Base-by-base conservation (phyloP, 352 stramenopile species). In the Pythium guiyangense region DNA sequence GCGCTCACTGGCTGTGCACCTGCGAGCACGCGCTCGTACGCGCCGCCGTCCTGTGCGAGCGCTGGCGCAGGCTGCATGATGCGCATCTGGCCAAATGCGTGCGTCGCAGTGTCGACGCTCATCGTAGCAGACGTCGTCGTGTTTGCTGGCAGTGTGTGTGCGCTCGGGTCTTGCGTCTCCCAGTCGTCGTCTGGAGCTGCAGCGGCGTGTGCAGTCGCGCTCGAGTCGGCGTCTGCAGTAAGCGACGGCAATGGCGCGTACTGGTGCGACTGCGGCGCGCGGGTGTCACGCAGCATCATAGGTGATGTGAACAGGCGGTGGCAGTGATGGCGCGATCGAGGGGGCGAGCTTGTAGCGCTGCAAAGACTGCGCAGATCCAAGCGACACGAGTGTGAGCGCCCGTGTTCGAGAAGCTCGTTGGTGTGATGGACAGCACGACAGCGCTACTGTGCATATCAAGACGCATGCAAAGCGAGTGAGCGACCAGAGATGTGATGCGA, bases 1-100 rank as follows among this genome's bases (percentile, higher is more conserved):
- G 78, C 65, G 18, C 80, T 84, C 48, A 90, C 68, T 1, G 76
- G 64, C 17, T 66, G 60, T 20, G 61, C 63, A 51, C 71, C 66
- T 14, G 59, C 49, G 3, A 63, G 54, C 8, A 44, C n/a, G 26
- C 56, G 57, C 18, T 80, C 70, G 39, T 86, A 91, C 14, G 64
- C 69, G 0, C 74, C 80, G 37, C 74, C 80, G 40, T 88, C 64
- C 27, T 91, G 77, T 0, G 61, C 4, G 0, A 50, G 46, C 14
- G 60, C 25, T 11, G 75, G 68, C 17, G 64, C 63, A 4, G 70
- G 67, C 20, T 77, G 57, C 45, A 82, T 44, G 52, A 87, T 60
- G 10, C 65, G 70, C 49, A 90, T 57, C 6, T 57, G 39, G 1
- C 74, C 57, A 31, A 88, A 64, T 9, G 76, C 63, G 2, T 60